Evolutionary conservation across 1,139 yeast species (phyloP).

Genomic region (Candida pseudocylindracea): DNA sequence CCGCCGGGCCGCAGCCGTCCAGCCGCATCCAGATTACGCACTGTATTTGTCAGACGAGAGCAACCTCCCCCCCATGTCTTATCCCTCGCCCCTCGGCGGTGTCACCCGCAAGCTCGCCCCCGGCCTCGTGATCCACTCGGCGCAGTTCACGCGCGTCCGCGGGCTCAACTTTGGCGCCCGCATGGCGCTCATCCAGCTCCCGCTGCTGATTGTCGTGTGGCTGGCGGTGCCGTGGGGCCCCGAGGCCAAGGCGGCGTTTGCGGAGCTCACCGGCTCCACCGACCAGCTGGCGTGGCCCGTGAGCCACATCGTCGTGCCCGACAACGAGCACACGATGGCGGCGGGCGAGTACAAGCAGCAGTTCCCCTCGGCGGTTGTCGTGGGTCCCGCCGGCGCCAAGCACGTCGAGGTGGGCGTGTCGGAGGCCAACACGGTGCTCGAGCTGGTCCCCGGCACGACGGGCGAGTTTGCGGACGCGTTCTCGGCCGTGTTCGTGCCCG

Average conservation of each 20-base stretch:
- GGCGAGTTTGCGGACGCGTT: slow-evolving; percentile 10
- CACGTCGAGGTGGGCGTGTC: slow-evolving; percentile 8
- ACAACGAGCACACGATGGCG: slow-evolving; percentile 33
- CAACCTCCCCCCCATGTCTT: slow-evolving; percentile 6
- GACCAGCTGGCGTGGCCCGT: slow-evolving; percentile 5
- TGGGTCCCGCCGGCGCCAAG: slow-evolving; percentile 2
- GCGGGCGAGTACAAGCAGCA: slow-evolving; percentile 24
- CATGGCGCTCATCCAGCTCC: slow-evolving; percentile 23
- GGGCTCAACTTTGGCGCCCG: slow-evolving; percentile 35
- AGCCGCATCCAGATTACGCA: too few relatives aligned
- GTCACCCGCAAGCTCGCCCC: slow-evolving; percentile 22
- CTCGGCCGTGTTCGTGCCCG: slow-evolving; percentile 31
- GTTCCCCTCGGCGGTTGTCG: slow-evolving; percentile 13
- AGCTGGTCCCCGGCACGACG: too few relatives aligned
- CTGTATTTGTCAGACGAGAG: too few relatives aligned
- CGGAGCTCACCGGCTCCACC: slow-evolving; percentile 12
- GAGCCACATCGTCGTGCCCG: slow-evolving; percentile 24
- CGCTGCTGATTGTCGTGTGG: slow-evolving; percentile 24
- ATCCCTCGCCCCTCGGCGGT: slow-evolving; percentile 15
- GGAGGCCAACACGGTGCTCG: slow-evolving; percentile 7
- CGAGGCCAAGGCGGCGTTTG: slow-evolving; percentile 15
- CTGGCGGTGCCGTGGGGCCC: slow-evolving; percentile 39
- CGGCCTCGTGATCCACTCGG: slow-evolving; percentile 24
- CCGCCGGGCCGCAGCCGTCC: too few relatives aligned
- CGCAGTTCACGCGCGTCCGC: slow-evolving; percentile 18